A percentile compares a stretch with the other conserved stretches of the same genome.
These are phyloP conservation scores for Singerocomus rubriflavus DNA, from an alignment of 1,284 basidiomycete genomes.

Conservation along the genomic window DNA sequence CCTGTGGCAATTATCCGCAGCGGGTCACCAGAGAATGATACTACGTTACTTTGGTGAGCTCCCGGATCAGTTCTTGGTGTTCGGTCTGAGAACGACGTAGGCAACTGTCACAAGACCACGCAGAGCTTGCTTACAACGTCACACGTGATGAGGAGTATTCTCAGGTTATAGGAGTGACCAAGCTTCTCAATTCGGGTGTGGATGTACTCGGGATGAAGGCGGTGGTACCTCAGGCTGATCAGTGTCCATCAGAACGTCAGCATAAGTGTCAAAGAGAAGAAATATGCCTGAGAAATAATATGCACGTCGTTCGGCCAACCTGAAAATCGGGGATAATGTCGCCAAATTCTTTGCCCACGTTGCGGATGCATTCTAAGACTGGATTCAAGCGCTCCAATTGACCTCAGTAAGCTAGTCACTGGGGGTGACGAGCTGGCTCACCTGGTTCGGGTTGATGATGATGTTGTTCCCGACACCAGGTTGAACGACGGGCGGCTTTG, in stretches of 20 bases:
- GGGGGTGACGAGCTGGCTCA: background rate
- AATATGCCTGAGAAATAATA: conserved; percentile 81
- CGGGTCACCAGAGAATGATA: conserved; percentile 4
- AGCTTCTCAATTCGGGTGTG: conserved; percentile 88
- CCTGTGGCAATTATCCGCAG: conserved; percentile 37
- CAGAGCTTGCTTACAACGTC: conserved; percentile 70
- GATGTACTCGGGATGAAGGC: conserved; percentile 97
- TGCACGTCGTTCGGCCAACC: conserved; percentile 93
- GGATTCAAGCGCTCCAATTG: conserved; percentile 78
- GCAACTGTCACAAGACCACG: background rate
- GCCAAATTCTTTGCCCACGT: conserved; percentile 91
- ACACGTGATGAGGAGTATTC: conserved; percentile 89
- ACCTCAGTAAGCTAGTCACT: background rate
- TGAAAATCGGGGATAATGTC: conserved; percentile 95
- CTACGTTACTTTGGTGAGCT: conserved; percentile 77
- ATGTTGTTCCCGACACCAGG: conserved; percentile 73
- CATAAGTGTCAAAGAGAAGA: background rate
- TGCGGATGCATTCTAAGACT: conserved; percentile 78
- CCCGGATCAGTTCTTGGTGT: conserved; percentile 86
- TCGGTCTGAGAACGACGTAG: conserved; percentile 58
- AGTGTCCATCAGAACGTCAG: background rate
- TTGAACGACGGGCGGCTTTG: conserved; percentile 62
- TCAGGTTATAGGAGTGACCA: conserved; percentile 75
- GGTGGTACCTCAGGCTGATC: conserved; percentile 86
- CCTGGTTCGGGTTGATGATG: conserved; percentile 52